Evolutionary conservation across 495 filamentous ascomycete genomes (phyloP), one percentile per base, ranked within the genome.

Genomic region (Penicillium bovifimosum): DNA sequence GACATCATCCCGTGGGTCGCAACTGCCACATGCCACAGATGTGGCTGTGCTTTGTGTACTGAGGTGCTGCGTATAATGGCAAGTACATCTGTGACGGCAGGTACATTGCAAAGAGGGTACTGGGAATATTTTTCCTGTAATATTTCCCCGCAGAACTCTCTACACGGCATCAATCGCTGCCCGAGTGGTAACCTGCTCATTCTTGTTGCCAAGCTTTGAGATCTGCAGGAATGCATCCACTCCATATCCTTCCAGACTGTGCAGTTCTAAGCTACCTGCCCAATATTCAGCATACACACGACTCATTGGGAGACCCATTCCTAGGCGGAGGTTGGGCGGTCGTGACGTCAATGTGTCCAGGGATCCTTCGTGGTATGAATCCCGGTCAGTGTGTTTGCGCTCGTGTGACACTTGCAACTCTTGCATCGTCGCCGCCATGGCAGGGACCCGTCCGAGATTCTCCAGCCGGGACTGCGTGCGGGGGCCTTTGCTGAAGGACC

Each of bases 161-260:
- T 76, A 95, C 34, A 96, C 85, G 18, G 90, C 89, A 74, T 96
- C 90, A 77, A 96, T 90, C 45, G 79, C 85, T 17, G 91, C 91
- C 61, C 91, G 73, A 28, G 88, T 95, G 9, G 85, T 93, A 44
- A 99, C 72, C 66, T 95, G 91, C 75, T 99, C 93, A 63, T 96
- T 96, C 76, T 96, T 96, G 70, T 99, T 99, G 17, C 93, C 93
- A 48, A 99, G 77, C 69, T 96, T 96, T 6, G 89, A 92, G 33
- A 99, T 96, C 69, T 97, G 92, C 54, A 99, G 68, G 65, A 97
- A 99, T 1, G 88, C 92, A 72, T 99, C 93, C n/a, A 95, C 90
- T 2, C 93, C 93, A 59, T 96, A 99, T 0, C 93, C 93, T 60
- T 97, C 93, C 32, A 99, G 70, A 65, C 86, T 96, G 66, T 97